These are phyloP conservation scores for Rhodosorus marinus DNA, from an alignment of 23 red algal genomes.

Conservation along the genomic window DNA sequence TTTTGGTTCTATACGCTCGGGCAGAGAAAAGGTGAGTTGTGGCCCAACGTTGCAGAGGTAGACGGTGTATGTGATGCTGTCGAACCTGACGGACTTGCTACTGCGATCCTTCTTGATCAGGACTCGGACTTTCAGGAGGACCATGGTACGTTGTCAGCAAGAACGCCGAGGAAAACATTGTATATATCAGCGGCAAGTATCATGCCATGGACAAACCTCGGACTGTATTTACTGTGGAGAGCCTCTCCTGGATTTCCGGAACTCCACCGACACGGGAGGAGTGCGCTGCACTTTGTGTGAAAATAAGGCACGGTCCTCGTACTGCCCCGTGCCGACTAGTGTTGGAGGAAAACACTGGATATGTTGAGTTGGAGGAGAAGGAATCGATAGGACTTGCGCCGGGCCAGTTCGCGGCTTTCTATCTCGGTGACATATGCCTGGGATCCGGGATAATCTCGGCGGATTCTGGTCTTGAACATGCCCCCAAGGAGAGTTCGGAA, in stretches of 20 bases:
- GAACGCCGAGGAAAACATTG: slow-evolving; percentile 54
- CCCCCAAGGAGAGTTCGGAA: background rate
- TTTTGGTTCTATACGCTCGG: slow-evolving; percentile 98
- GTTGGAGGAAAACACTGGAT: slow-evolving; percentile 4
- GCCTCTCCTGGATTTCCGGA: slow-evolving; percentile 38
- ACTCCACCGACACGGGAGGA: slow-evolving; percentile 1
- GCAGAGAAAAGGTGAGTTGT: slow-evolving; percentile 63
- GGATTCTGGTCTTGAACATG: slow-evolving; percentile 8
- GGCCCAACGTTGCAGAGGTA: no score
- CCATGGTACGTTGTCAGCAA: slow-evolving; percentile 91
- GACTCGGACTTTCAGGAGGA: slow-evolving; percentile 46
- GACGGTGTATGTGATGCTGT: no score
- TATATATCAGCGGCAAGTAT: slow-evolving; percentile 75
- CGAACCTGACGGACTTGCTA: no score
- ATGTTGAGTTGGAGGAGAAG: slow-evolving; percentile 8
- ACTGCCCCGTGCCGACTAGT: slow-evolving; percentile 18
- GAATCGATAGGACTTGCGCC: slow-evolving; percentile 67
- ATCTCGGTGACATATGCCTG: slow-evolving; percentile 42
- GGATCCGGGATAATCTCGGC: slow-evolving; percentile 54
- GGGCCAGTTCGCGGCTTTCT: slow-evolving; percentile 92
- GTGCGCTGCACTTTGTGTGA: slow-evolving; percentile 18
- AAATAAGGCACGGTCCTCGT: slow-evolving; percentile 56
- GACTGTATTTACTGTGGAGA: slow-evolving; percentile 35
- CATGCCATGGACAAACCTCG: slow-evolving; percentile 5
- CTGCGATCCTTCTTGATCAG: no score